A percentile compares a stretch with the other conserved stretches of the same genome.
These are phyloP conservation scores for Lodderomyces jiufengensis DNA, from an alignment of 1,139 yeast species.

Conservation along the genomic window DNA sequence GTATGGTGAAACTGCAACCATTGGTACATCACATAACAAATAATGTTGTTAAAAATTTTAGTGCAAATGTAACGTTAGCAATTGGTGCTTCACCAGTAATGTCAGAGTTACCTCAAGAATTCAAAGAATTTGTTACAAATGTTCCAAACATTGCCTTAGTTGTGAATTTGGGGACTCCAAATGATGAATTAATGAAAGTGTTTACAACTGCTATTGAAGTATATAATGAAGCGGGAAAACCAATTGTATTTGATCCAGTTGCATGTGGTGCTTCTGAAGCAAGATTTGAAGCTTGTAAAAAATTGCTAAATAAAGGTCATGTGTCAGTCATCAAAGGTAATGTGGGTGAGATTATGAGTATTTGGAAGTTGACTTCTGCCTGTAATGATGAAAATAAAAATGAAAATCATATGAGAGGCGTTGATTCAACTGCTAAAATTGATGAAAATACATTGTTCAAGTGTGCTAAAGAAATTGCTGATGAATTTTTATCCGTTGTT, in stretches of 20 bases:
- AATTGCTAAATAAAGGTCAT: slow-evolving; percentile 55
- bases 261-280: slow-evolving; percentile 81
- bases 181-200: slow-evolving; percentile 37
- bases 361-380: slow-evolving; percentile 34
- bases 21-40: slow-evolving; percentile 88
- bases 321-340: slow-evolving; percentile 81
- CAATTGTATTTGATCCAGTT: slow-evolving; percentile 84
- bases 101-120: slow-evolving; percentile 78
- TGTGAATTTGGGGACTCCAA: slow-evolving; percentile 76
- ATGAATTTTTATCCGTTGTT: slow-evolving; percentile 55
- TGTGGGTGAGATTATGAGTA: slow-evolving; percentile 68
- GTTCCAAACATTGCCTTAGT: slow-evolving; percentile 55
- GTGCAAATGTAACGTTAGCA: slow-evolving; percentile 87
- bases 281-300: slow-evolving; percentile 47
- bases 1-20: slow-evolving; percentile 36
- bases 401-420: slow-evolving; percentile 63
- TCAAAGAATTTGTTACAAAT: slow-evolving; percentile 56
- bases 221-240: slow-evolving; percentile 57
- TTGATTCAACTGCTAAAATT: slow-evolving; percentile 51
- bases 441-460: slow-evolving; percentile 25
- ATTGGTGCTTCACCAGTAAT: slow-evolving; percentile 86
- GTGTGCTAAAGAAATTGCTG: slow-evolving; percentile 54
- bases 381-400: slow-evolving; percentile 24
- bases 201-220: slow-evolving; percentile 52
- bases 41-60: slow-evolving; percentile 81